Conservation (phyloP, 2,329 filamentous ascomycete genomes). For the Aspergillus sojae region DNA sequence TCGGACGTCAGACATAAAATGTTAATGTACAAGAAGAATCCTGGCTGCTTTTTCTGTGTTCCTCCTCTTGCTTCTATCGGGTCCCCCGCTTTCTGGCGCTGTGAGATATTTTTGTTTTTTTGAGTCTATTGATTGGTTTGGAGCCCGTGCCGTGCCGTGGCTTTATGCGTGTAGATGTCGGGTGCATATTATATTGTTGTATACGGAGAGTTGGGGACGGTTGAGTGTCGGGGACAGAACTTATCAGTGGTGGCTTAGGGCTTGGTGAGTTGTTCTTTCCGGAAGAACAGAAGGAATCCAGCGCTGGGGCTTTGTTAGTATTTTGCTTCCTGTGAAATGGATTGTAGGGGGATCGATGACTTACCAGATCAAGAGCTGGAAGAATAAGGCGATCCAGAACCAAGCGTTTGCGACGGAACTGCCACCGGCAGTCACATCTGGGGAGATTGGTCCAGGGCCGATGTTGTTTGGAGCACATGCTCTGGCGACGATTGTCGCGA, state of each 20-base stretch:
- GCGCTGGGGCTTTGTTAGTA: constrained; percentile 28
- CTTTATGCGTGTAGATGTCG: neutral
- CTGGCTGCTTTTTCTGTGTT: neutral
- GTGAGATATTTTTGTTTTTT: neutral
- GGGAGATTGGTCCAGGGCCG: constrained; percentile 65
- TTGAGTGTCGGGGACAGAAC: neutral
- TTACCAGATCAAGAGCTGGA: constrained; percentile 63
- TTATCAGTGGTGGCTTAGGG: constrained; percentile 28
- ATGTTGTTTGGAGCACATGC: constrained; percentile 63
- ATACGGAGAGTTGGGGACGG: neutral
- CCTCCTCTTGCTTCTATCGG: neutral
- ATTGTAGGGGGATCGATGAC: constrained; percentile 19
- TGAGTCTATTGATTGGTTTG: neutral
- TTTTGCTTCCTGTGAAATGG: neutral
- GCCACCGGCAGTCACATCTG: constrained; percentile 58
- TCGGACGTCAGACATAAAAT: constrained; percentile 10
- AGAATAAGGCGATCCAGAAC: constrained; percentile 64
- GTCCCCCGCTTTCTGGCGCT: neutral
- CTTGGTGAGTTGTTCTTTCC: constrained; percentile 49
- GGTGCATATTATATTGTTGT: neutral
- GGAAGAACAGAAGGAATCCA: constrained; percentile 48
- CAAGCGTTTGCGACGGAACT: constrained; percentile 52
- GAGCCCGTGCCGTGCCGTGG: neutral
- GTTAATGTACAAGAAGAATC: constrained; percentile 7
- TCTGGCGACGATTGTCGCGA: constrained; percentile 64